Evolutionary conservation across 495 filamentous ascomycete genomes (phyloP).

Genomic region (Penicillium ochrochloron): DNA sequence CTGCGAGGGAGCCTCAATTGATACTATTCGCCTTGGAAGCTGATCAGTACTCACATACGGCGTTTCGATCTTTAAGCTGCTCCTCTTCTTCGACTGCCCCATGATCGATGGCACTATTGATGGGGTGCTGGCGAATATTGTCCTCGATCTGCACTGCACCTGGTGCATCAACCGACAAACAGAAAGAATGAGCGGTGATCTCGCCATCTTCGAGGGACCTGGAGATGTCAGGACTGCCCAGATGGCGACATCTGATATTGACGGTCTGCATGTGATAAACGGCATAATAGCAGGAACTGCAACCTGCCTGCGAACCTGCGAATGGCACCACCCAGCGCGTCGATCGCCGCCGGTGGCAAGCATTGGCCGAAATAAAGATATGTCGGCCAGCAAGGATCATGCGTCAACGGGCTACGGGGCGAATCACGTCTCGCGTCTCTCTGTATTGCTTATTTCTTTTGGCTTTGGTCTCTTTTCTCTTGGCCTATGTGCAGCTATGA

Average conservation of each 20-base stretch:
- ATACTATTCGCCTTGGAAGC: neutral
- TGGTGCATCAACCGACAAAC: neutral
- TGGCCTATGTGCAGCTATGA: neutral
- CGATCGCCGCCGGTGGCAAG: neutral
- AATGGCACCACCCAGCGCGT: neutral
- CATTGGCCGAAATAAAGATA: neutral
- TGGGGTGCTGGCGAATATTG: neutral
- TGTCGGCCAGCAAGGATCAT: slow-evolving; percentile 1
- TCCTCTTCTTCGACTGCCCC: neutral
- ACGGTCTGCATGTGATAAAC: slow-evolving; percentile 1
- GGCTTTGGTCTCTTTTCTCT: neutral
- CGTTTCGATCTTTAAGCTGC: neutral
- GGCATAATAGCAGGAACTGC: neutral
- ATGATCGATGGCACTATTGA: neutral
- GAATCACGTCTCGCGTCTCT: neutral
- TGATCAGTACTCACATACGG: neutral
- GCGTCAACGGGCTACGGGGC: neutral
- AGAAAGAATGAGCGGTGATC: neutral
- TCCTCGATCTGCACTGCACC: neutral
- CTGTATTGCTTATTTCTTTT: slow-evolving; percentile 5
- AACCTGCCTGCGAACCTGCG: neutral
- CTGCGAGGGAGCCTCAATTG: slow-evolving; percentile 23
- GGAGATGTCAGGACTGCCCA: neutral
- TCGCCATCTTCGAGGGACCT: neutral
- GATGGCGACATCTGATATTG: slow-evolving; percentile 1